phyloP scores from a whole-genome alignment of 345 rosid genomes.

The Odontarrhena argentea region DNA sequence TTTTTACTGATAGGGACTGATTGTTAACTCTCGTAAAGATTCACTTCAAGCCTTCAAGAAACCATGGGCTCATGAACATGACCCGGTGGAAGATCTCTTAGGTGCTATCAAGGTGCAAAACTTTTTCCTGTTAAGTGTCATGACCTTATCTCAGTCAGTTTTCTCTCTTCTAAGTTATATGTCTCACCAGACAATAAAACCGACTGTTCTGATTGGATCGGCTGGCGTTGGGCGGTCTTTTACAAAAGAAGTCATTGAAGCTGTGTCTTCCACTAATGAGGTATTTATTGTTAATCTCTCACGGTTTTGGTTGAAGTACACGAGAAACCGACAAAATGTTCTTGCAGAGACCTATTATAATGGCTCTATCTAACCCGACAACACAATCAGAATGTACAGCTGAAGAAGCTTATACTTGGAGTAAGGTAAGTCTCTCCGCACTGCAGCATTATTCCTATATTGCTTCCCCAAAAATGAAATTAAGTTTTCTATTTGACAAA shows the following conservation, averaged over 20 bases:
- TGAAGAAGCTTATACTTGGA: conserved; percentile 96
- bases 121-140: not conserved
- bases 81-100: conserved; percentile 69
- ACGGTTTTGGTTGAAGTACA: not conserved
- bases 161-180: conserved; percentile 4
- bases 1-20: conserved; percentile 64
- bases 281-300: conserved; percentile 35
- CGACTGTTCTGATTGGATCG: conserved; percentile 83
- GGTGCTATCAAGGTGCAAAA: conserved; percentile 75
- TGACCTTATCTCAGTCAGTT: conserved; percentile 8
- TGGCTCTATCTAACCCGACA: conserved; percentile 98
- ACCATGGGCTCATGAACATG: conserved; percentile 98
- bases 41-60: conserved; percentile 92
- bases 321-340: conserved; percentile 3
- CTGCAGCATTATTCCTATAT: not conserved
- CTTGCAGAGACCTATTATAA: conserved; percentile 82
- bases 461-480: not conserved
- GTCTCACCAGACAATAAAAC: conserved; percentile 69
- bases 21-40: conserved; percentile 76
- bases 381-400: conserved; percentile 98
- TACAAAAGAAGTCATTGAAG: conserved; percentile 88
- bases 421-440: conserved; percentile 50
- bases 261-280: conserved; percentile 81
- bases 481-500: conserved; percentile 4
- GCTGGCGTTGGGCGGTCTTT: conserved; percentile 87